Base-by-base conservation (phyloP, 2,329 filamentous ascomycete species). In the Colletotrichum lupini region DNA sequence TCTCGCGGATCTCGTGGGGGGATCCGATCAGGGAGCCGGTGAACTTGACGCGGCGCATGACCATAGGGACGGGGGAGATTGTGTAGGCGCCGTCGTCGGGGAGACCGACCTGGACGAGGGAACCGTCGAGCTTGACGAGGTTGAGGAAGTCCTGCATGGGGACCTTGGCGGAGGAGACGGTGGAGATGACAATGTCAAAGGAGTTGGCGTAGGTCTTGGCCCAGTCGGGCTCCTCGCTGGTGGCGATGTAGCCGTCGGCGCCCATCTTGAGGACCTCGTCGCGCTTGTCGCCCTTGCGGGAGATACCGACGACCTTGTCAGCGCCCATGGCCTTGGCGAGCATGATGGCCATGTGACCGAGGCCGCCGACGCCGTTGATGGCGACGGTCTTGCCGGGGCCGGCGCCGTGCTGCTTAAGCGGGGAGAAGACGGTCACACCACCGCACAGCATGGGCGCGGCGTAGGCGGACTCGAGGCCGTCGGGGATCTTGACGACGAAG, bases 371-470 rank as follows among this genome's bases (percentile, higher is more conserved):
- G 2, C 92, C 92, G 24, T 93, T 84, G 73, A 94, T 88, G 1
- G 89, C 92, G 2, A 94, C 90, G 28, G 81, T 86, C 82, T 92
- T 94, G 16, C 92, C 92, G 0, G 91, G 91, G 0, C 92, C 93
- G 61, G 87, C 89, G 2, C 90, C 90, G 75, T 92, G 89, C 65
- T 90, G 86, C 77, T 85, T 85, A 62, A 95, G 81, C 1, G 93
- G 92, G 12, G 87, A 85, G 79, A 87, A 95, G 7, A 92, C 85
- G 0, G 93, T 95, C 42, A 94, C 87, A 16, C 93, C 92, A 26
- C 88, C 93, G 78, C 93, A 94, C 55, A 94, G 85, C 88, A 94
- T 90, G 4, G 92, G 92, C 22, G 92, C 86, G 11, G 85, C 84
- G 65, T 82, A 75, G 65, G 83, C 85, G 2, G 81, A 81, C 2